A percentile compares a stretch with the other conserved stretches of the same genome.
phyloP scores from a whole-genome alignment of 106 monocot species.

The Allium sativum region DNA sequence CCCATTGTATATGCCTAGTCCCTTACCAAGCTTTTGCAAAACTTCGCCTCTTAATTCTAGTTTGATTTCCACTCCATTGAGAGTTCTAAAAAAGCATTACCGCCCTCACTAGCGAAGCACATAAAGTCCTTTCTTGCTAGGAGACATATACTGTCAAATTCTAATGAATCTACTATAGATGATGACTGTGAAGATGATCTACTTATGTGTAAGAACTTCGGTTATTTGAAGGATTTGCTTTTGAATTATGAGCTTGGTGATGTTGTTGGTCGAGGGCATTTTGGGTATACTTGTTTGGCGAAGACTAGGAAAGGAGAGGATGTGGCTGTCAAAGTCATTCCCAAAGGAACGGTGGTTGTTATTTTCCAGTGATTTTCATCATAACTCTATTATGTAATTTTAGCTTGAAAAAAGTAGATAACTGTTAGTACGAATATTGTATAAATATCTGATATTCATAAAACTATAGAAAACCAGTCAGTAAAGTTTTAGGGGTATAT shows the following conservation, averaged over 20 bases:
- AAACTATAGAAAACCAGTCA: background rate
- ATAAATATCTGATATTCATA: background rate
- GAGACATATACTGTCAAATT: constrained; percentile 54
- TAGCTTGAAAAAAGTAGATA: too few species aligned
- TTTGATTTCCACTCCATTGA: constrained; percentile 36
- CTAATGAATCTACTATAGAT: constrained; percentile 51
- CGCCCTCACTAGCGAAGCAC: constrained; percentile 88
- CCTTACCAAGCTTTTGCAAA: constrained; percentile 38
- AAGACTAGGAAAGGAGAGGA: constrained; percentile 69
- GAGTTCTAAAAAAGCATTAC: constrained; percentile 53
- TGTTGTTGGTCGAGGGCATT: constrained; percentile 74
- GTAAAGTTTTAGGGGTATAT: background rate
- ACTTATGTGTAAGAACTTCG: constrained; percentile 59
- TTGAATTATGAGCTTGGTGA: constrained; percentile 61
- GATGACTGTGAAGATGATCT: constrained; percentile 50
- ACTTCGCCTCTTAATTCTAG: constrained; percentile 50
- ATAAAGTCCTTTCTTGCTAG: constrained; percentile 63
- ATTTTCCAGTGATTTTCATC: background rate
- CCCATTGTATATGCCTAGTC: constrained; percentile 52
- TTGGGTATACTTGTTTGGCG: constrained; percentile 71
- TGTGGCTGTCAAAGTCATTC: constrained; percentile 80
- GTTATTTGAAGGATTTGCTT: constrained; percentile 62
- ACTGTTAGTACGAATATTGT: background rate
- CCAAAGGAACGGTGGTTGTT: constrained; percentile 51
- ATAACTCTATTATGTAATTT: too few species aligned